These are phyloP conservation scores for Lentithecium fluviatile DNA, from an alignment of 495 filamentous ascomycete species.

Conservation along the genomic window DNA sequence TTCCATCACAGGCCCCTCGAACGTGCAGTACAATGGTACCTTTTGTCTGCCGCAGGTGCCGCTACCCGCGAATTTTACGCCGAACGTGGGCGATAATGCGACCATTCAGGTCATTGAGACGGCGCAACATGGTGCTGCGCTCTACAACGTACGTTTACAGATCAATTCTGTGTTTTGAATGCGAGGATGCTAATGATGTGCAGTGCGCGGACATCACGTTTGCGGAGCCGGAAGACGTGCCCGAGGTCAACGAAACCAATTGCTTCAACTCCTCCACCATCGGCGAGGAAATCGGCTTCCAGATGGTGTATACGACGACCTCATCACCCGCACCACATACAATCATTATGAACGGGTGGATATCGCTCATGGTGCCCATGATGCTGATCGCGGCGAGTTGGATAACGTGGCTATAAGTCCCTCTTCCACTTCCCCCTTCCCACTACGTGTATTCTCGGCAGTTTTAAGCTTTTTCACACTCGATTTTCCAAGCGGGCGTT, in stretches of 20 bases:
- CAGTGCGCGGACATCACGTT: constrained; percentile 93
- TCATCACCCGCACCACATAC: constrained; percentile 18
- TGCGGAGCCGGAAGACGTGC: constrained; percentile 70
- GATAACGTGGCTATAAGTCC: constrained; percentile 28
- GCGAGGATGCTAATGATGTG: constrained; percentile 9
- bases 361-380: constrained; percentile 15
- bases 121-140: constrained; percentile 81
- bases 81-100: constrained; percentile 80
- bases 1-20: constrained; percentile 79
- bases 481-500: background rate
- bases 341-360: constrained; percentile 8
- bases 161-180: too few relatives aligned
- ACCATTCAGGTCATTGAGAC: constrained; percentile 93
- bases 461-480: too few relatives aligned
- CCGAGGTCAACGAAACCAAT: constrained; percentile 70
- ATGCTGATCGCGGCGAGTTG: constrained; percentile 13
- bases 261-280: constrained; percentile 75
- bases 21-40: constrained; percentile 77
- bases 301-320: constrained; percentile 65
- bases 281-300: constrained; percentile 57
- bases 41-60: constrained; percentile 90
- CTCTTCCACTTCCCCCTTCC: background rate
- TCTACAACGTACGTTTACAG: constrained; percentile 80
- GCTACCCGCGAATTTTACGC: constrained; percentile 69
- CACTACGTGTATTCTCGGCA: too few relatives aligned